Conservation (phyloP, 225 moss, liverwort and hornwort species). For the Bryoerythrophyllum caledonicum region DNA sequence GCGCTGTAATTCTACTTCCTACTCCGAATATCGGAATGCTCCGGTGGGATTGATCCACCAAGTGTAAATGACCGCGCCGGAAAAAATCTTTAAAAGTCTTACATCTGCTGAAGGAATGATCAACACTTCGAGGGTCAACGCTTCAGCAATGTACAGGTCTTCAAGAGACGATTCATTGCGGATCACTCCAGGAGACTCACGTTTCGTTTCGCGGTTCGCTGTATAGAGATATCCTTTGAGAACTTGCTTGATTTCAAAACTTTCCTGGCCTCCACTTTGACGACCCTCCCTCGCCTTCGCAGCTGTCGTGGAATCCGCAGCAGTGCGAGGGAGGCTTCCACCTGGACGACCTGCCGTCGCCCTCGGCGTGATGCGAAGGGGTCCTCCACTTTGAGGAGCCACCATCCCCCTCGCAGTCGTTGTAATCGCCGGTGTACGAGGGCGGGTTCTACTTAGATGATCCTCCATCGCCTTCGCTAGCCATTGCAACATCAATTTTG, state of each 20-base stretch:
- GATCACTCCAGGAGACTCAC: neutral
- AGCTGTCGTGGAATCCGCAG: neutral
- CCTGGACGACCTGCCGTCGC: slow-evolving; percentile 25
- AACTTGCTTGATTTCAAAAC: neutral
- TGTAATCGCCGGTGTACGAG: neutral
- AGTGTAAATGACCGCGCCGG: neutral
- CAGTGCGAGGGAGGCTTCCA: slow-evolving; percentile 27
- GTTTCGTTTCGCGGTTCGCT: neutral
- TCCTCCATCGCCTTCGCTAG: slow-evolving; percentile 34
- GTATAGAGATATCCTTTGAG: neutral
- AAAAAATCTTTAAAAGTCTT: neutral
- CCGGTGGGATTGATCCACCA: neutral
- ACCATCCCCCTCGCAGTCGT: slow-evolving; percentile 29
- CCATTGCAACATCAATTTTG: slow-evolving; percentile 8
- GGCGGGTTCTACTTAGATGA: slow-evolving; percentile 34
- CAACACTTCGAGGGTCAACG: neutral
- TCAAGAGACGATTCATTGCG: too few relatives aligned
- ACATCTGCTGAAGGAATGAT: neutral
- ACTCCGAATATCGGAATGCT: neutral
- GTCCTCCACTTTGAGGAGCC: slow-evolving; percentile 23
- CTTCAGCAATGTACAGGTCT: neutral
- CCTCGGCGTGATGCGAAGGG: slow-evolving; percentile 11
- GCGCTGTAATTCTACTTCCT: neutral
- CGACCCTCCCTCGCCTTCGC: slow-evolving; percentile 30
- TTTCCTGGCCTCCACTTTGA: slow-evolving; percentile 44